phyloP scores from a whole-genome alignment of 441 rosid genomes.

The Manihot esculenta region DNA sequence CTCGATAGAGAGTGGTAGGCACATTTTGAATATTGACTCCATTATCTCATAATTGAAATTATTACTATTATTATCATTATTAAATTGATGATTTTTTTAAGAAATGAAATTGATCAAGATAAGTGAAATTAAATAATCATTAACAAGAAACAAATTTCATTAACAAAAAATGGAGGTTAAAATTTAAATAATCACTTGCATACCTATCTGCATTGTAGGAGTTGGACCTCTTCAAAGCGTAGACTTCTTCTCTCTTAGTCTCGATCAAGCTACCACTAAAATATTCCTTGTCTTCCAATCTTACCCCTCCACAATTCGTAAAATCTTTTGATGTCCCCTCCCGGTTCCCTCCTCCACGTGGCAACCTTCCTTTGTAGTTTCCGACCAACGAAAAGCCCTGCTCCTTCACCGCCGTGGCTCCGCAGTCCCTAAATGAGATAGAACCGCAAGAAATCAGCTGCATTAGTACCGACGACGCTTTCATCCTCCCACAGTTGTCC shows the following conservation, averaged over 20 bases:
- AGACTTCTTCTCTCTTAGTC: conserved; percentile 57
- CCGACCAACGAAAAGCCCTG: conserved; percentile 63
- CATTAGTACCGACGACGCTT: conserved; percentile 82
- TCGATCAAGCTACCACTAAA: conserved; percentile 95
- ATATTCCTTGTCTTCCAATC: conserved; percentile 76
- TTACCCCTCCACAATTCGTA: conserved; percentile 42
- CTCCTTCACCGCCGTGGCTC: conserved; percentile 59
- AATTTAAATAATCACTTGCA: conserved; percentile 4
- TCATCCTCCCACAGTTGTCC: conserved; percentile 55
- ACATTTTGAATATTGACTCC: too few relatives aligned
- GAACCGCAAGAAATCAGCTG: conserved; percentile 90
- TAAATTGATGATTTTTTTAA: neutral
- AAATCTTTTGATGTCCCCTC: conserved; percentile 42
- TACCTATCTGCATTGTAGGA: conserved; percentile 84
- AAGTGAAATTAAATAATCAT: neutral
- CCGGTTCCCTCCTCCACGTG: conserved; percentile 41
- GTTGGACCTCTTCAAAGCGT: conserved; percentile 69
- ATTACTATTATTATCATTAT: too few relatives aligned
- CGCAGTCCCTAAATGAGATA: conserved; percentile 79
- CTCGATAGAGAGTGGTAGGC: too few relatives aligned
- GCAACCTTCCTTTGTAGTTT: conserved; percentile 43
- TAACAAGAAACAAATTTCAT: too few relatives aligned
- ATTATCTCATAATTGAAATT: too few relatives aligned
- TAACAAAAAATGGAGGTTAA: too few relatives aligned
- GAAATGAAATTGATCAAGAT: neutral